Evolutionary conservation across 768 basidiomycete genomes (phyloP), one percentile per base, ranked within the genome.

Genomic region (Porphyrellus cyaneotinctus): DNA sequence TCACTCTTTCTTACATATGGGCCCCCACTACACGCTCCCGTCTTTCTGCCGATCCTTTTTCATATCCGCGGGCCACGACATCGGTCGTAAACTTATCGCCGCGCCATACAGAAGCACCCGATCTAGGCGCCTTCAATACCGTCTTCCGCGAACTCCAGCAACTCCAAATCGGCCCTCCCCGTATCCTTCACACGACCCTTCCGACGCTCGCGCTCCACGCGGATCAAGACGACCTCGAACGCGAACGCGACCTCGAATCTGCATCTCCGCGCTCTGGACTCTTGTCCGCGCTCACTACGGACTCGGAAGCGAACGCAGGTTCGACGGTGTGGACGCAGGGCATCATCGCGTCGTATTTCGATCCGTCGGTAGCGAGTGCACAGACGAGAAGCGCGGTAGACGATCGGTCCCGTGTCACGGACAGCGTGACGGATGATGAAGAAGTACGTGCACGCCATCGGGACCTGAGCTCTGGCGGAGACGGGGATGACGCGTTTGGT

Each of bases 101-200:
- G 37, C 31, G 3, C 23, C 24, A 28, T 17, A 46, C 67, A 81
- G 79, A 87, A 64, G 77, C 79, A 53, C 87, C 87, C 38, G 85
- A 88, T 67, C 75, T 89, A 9, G 88, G 87, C 8, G 84, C 84
- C 10, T 88, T 89, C 67, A 79, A 74, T 14, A 75, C 80, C 32
- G 84, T 89, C 22, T 78, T 89, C 42, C 77, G 85, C n/a, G 86
- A 83, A 49, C 74, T 83, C 68, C 75, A 72, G 18, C 77, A 84
- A 50, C 64, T 84, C 0, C 81, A 83, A 54, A 82, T 74, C 4
- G 76, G 74, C 70, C 63, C 53, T 38, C 64, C 61, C 42, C 67
- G 63, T 35, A 54, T 54, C 50, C 55, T 66, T 22, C 57, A 67
- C 43, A 43, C 50, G 54, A 63, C 48, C 7, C 20, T 61, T 11